phyloP scores from a whole-genome alignment of 1,284 basidiomycete species.

The Cryptococcus floricola region DNA sequence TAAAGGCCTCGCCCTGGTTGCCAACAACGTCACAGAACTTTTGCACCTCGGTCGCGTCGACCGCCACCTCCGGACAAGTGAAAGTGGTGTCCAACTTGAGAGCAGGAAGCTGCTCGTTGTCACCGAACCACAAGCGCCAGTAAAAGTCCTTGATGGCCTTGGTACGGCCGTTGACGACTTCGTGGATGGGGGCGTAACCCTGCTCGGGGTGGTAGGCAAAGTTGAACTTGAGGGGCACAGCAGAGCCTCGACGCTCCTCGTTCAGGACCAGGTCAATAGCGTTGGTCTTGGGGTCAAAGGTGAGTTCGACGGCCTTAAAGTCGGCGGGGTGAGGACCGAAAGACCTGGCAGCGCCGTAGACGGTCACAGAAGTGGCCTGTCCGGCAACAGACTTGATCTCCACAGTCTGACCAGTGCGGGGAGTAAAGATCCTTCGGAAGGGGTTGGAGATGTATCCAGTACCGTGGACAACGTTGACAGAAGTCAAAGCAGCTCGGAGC shows the following conservation, averaged over 20 bases:
- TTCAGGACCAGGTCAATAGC: conserved; percentile 56
- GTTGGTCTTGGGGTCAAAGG: conserved; percentile 57
- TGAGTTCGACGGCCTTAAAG: conserved; percentile 82
- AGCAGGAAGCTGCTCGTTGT: conserved; percentile 66
- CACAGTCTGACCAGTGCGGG: conserved; percentile 72
- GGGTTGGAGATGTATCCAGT: conserved; percentile 82
- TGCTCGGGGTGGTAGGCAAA: conserved; percentile 85
- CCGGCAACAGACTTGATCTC: conserved; percentile 54
- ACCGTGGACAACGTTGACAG: conserved; percentile 79
- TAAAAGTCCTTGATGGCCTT: conserved; percentile 91
- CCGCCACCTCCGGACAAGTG: conserved; percentile 74
- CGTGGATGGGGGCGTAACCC: conserved; percentile 91
- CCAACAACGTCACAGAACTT: conserved; percentile 90
- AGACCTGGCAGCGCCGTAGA: conserved; percentile 77
- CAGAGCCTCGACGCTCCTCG: conserved; percentile 74
- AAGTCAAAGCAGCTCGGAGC: conserved; percentile 80
- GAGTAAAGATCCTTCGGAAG: conserved; percentile 77
- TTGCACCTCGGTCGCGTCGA: conserved; percentile 72
- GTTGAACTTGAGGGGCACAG: conserved; percentile 75
- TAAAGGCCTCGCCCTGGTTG: conserved; percentile 87
- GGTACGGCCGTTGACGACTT: conserved; percentile 80
- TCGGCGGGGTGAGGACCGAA: conserved; percentile 65
- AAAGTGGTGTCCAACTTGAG: conserved; percentile 73
- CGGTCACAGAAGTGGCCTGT: conserved; percentile 53
- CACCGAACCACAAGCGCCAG: conserved; percentile 95